Evolutionary conservation across 148 eudicot genomes (phyloP), one percentile per base, ranked within the genome.

Genomic region (Chenopodium formosanum): DNA sequence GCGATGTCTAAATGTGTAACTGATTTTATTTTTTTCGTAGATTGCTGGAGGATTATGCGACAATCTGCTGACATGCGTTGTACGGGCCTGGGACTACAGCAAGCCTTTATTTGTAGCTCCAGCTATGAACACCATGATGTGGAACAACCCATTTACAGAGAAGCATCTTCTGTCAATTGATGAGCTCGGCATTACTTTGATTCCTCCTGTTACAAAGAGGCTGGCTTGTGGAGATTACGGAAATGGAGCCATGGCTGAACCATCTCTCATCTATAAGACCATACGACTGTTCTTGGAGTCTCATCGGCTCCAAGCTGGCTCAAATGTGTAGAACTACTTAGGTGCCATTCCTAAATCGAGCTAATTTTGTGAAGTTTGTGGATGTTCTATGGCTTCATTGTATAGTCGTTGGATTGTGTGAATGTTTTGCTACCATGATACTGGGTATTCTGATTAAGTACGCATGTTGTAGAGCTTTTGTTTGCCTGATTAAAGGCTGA

Each of bases 141-240:
- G 97, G 98, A 91, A 87, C 77, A 95, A 95, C 73, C 94, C 97
- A 5, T 95, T 93, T 85, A 93, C 97, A 1, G 97, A 95, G 84
- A 88, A 93, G 68, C 98, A 95, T 86, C 93, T 95, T 3, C 82
- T 92, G 89, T 78, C 81, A 8, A 86, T 92, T 2, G 94, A 93
- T 70, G 98, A 95, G 50, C 93, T 95, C 52, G 98, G 97, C 10
- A 90, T 93, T 72, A 82, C 91, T 29, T 86, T 96, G 65, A 94
- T 96, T 65, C 97, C 97, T 37, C 99, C 97, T 0, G 98, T 95
- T 37, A 81, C 91, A 16, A 94, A 94, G 88, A 90, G 94, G 85
- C 93, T 95, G 2, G 99, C 98, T 40, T 94, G 99, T 67, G 98
- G 97, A 76, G 99, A 95, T 70, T 94, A 92, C 63, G 99, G 99